These are phyloP conservation scores for Trichoderma sp. DNA, from an alignment of 2,329 filamentous ascomycete species.

Conservation along the genomic window DNA sequence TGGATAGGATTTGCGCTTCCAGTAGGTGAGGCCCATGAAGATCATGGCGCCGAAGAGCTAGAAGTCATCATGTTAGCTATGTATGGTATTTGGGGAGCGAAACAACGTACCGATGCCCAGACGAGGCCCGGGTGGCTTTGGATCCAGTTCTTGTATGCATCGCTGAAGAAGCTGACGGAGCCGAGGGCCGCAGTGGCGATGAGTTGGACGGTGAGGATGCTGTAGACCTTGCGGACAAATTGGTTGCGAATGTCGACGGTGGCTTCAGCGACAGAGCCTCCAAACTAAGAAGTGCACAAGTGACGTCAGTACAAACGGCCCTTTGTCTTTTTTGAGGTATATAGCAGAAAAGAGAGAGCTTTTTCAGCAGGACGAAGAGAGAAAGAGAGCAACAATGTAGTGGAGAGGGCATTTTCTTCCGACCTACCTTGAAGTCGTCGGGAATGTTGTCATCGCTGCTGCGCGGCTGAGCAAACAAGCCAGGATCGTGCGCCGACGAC, in stretches of 20 bases:
- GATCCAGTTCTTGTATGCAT: conserved; percentile 81
- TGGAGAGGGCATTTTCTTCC: not conserved
- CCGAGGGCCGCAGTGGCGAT: conserved; percentile 80
- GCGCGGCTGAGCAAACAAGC: conserved; percentile 69
- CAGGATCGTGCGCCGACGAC: conserved; percentile 52
- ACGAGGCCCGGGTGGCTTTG: conserved; percentile 81
- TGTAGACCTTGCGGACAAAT: conserved; percentile 96
- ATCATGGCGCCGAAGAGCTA: conserved; percentile 77
- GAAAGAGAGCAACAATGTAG: not conserved
- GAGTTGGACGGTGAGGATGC: conserved; percentile 94
- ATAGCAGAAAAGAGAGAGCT: not conserved
- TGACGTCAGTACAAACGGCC: conserved; percentile 5
- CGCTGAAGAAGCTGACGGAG: conserved; percentile 82
- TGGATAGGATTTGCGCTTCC: conserved; percentile 94
- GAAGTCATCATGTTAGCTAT: conserved; percentile 28
- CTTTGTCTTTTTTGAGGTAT: not conserved
- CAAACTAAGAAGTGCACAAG: conserved; percentile 61
- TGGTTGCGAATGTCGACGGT: conserved; percentile 95
- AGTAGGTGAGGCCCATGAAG: conserved; percentile 86
- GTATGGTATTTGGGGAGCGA: not conserved
- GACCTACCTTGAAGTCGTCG: conserved; percentile 87
- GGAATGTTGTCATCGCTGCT: conserved; percentile 87
- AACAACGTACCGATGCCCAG: conserved; percentile 68
- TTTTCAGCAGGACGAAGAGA: not conserved
- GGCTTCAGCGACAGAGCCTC: conserved; percentile 88